Conservation (phyloP, 1,139 yeast species). For the Hansenula sp. region DNA sequence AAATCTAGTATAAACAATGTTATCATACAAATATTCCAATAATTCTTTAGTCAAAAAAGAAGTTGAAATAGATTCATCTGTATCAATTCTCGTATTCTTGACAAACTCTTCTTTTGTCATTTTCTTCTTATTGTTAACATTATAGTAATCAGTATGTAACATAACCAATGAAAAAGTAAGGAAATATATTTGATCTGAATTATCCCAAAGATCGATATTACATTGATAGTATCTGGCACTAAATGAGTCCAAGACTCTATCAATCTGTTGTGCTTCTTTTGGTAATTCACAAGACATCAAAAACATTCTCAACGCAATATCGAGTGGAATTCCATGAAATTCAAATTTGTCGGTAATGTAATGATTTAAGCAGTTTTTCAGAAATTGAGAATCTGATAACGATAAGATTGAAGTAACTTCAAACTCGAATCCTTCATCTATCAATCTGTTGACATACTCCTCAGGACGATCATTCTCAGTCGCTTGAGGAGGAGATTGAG, state of each 20-base stretch:
- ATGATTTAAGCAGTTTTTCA: conserved; percentile 30
- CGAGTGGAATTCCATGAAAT: conserved; percentile 51
- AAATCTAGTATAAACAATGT: conserved; percentile 55
- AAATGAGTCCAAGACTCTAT: conserved; percentile 53
- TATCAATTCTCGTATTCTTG: conserved; percentile 36
- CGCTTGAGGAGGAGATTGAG: conserved; percentile 28
- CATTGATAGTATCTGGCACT: conserved; percentile 38
- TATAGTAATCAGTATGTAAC: conserved; percentile 67
- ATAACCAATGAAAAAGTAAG: conserved; percentile 57
- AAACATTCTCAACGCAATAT: conserved; percentile 55
- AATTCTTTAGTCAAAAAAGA: conserved; percentile 30
- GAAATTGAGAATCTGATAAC: conserved; percentile 30
- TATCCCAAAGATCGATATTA: conserved; percentile 24
- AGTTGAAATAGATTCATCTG: conserved; percentile 21
- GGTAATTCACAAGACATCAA: conserved; percentile 55
- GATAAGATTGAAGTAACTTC: conserved; percentile 36
- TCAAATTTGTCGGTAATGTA: conserved; percentile 38
- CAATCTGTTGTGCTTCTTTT: conserved; percentile 68
- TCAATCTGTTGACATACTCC: conserved; percentile 29
- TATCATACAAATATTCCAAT: conserved; percentile 55
- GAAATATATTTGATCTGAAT: conserved; percentile 49
- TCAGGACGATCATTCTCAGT: conserved; percentile 30
- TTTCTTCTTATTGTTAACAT: conserved; percentile 56
- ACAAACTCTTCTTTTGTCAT: conserved; percentile 60
- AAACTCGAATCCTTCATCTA: conserved; percentile 29